Evolutionary conservation across 2,329 filamentous ascomycete species (phyloP).

Genomic region (Xylogone sp.): DNA sequence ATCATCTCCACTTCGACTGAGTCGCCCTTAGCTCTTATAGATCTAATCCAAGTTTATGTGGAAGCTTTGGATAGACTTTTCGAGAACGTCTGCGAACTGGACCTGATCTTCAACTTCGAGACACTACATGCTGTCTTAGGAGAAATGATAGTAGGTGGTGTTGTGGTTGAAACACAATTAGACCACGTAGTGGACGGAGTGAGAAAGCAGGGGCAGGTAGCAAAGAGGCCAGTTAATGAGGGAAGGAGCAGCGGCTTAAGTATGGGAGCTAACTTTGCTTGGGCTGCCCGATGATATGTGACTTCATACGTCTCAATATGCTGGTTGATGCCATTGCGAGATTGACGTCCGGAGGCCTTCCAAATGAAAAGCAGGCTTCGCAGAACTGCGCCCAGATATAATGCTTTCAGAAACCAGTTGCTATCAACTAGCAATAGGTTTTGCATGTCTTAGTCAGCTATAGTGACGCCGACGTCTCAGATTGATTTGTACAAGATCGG

Average conservation of each 20-base stretch:
- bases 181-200: constrained; percentile 88
- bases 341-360: no score
- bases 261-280: constrained; percentile 28
- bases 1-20: constrained; percentile 95
- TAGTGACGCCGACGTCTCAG: no score
- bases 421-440: no score
- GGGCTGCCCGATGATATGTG: constrained; percentile 24
- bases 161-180: constrained; percentile 88
- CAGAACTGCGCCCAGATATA: no score
- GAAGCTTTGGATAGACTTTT: constrained; percentile 93
- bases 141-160: constrained; percentile 94
- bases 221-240: constrained; percentile 76
- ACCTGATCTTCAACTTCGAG: constrained; percentile 99
- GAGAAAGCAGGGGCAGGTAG: constrained; percentile 69
- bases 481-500: no score
- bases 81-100: constrained; percentile 95
- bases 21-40: constrained; percentile 89
- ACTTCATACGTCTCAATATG: not conserved
- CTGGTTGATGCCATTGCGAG: no score
- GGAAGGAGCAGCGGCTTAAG: constrained; percentile 38
- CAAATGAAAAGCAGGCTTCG: no score
- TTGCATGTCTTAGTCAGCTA: no score
- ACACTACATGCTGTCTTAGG: constrained; percentile 85
- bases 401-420: no score
- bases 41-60: constrained; percentile 97